phyloP scores from a whole-genome alignment of 202 grass and related monocot genomes.

The Setaria viridis region DNA sequence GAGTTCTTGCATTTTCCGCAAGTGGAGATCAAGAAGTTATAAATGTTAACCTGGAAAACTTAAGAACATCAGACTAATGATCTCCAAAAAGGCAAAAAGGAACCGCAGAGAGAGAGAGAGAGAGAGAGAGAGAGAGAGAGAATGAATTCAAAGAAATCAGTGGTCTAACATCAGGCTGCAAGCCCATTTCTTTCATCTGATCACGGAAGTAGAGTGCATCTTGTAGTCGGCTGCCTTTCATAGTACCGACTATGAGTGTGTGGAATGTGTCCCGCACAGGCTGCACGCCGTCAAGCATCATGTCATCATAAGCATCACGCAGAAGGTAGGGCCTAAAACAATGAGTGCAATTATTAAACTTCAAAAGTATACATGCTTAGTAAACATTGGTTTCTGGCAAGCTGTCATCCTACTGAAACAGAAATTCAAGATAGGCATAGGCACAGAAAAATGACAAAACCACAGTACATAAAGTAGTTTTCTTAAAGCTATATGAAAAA shows the following conservation, averaged over 20 bases:
- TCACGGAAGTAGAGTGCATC: slow-evolving; percentile 95
- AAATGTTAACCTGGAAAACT: slow-evolving; percentile 88
- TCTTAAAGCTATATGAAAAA: slow-evolving; percentile 12
- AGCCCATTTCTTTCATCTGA: slow-evolving; percentile 94
- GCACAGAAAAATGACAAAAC: slow-evolving; percentile 14
- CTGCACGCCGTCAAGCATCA: slow-evolving; percentile 93
- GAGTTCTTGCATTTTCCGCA: slow-evolving; percentile 95
- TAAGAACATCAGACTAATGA: slow-evolving; percentile 26
- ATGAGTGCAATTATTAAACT: slow-evolving; percentile 13
- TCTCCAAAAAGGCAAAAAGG: neutral
- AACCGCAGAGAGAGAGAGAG: slow-evolving; percentile 22
- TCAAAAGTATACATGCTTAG: neutral
- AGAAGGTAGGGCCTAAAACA: slow-evolving; percentile 67
- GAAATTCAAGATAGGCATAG: slow-evolving; percentile 7
- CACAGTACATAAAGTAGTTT: slow-evolving; percentile 19
- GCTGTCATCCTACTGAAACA: neutral
- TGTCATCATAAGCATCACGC: slow-evolving; percentile 92
- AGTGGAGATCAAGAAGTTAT: slow-evolving; percentile 95
- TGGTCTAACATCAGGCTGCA: slow-evolving; percentile 79
- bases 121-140: slow-evolving; percentile 7
- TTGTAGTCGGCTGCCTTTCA: slow-evolving; percentile 90
- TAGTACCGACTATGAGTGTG: slow-evolving; percentile 81
- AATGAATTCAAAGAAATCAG: slow-evolving; percentile 36
- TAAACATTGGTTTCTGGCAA: slow-evolving; percentile 29
- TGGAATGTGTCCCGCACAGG: slow-evolving; percentile 89